phyloP scores from a whole-genome alignment of 768 basidiomycete genomes.

The Tylopilus felleus region DNA sequence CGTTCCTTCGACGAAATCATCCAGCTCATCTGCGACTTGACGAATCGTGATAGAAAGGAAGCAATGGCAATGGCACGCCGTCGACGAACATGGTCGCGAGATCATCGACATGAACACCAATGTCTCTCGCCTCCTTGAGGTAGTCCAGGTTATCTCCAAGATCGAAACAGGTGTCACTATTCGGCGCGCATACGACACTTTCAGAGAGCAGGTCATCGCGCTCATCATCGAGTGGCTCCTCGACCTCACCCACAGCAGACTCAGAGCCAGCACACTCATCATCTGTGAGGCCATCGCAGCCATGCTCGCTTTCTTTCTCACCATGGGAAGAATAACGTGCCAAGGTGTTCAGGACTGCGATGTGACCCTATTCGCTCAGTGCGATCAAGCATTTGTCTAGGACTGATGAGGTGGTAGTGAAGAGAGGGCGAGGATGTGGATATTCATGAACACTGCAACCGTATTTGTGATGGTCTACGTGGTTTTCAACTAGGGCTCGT shows the following conservation, averaged over 20 bases:
- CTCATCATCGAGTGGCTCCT: too few relatives aligned
- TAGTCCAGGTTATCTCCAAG: conserved; percentile 73
- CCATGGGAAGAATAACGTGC: too few relatives aligned
- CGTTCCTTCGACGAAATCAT: conserved; percentile 90
- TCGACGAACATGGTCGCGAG: conserved; percentile 82
- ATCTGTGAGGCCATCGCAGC: conserved; percentile 71
- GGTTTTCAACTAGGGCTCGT: too few relatives aligned
- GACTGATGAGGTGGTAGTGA: too few relatives aligned
- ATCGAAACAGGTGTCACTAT: conserved; percentile 92
- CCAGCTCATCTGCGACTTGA: conserved; percentile 58
- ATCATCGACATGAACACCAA: conserved; percentile 69
- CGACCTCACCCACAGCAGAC: conserved; percentile 69
- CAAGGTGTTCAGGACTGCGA: too few relatives aligned
- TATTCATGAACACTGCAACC: too few relatives aligned
- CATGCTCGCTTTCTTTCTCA: too few relatives aligned
- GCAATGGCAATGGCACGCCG: conserved; percentile 52
- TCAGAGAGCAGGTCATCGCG: conserved; percentile 78
- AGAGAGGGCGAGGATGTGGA: too few relatives aligned
- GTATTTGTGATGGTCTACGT: too few relatives aligned
- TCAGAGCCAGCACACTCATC: conserved; percentile 64
- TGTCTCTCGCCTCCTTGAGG: conserved; percentile 59
- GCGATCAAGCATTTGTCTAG: too few relatives aligned
- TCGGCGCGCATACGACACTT: conserved; percentile 81
- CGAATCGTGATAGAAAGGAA: conserved; percentile 50
- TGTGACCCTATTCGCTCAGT: too few relatives aligned